Evolutionary conservation across 805 yeast genomes (phyloP).

Genomic region (Ogataea sp.): DNA sequence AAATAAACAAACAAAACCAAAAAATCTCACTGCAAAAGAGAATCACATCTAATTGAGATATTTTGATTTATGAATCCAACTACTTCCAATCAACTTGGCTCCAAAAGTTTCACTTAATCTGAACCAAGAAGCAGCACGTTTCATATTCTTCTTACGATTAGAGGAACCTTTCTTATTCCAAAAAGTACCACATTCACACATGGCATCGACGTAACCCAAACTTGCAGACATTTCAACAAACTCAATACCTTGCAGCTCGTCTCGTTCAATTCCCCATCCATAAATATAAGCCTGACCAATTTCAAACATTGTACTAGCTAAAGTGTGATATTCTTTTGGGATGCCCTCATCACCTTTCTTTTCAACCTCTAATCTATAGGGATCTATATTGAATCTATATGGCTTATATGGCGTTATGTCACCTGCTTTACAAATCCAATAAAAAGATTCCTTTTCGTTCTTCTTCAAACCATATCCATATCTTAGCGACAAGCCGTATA

Average conservation of each 20-base stretch:
- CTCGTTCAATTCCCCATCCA: slow-evolving; percentile 48
- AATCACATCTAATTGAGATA: no score
- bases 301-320: slow-evolving; percentile 48
- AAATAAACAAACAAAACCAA: not conserved
- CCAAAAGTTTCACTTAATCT: slow-evolving; percentile 59
- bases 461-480: slow-evolving; percentile 61
- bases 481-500: slow-evolving; percentile 60
- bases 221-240: slow-evolving; percentile 59
- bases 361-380: slow-evolving; percentile 28
- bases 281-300: slow-evolving; percentile 48
- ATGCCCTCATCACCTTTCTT: slow-evolving; percentile 14
- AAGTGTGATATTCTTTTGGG: slow-evolving; percentile 24
- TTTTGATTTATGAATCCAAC: slow-evolving; percentile 71
- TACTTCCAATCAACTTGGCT: slow-evolving; percentile 52
- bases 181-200: slow-evolving; percentile 60
- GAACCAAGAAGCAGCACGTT: slow-evolving; percentile 63
- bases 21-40: no score
- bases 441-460: slow-evolving; percentile 44
- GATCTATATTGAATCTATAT: slow-evolving; percentile 22
- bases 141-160: slow-evolving; percentile 46
- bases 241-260: slow-evolving; percentile 49
- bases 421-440: slow-evolving; percentile 53
- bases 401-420: slow-evolving; percentile 20
- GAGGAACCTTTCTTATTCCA: slow-evolving; percentile 48
- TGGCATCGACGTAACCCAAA: slow-evolving; percentile 60